phyloP scores from a whole-genome alignment of 768 basidiomycete species.

The Calvatia gigantea region DNA sequence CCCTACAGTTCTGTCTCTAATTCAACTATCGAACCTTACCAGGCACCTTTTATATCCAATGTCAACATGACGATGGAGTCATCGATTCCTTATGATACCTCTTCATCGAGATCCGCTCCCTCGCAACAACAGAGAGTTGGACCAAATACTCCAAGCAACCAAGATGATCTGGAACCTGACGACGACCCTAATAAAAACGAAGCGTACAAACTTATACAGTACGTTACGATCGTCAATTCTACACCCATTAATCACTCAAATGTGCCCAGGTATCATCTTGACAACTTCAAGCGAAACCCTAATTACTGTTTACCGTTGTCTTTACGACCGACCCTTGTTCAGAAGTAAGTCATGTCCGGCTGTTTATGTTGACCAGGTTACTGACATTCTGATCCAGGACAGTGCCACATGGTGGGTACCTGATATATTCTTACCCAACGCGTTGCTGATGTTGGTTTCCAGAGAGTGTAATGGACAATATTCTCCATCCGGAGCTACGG shows the following conservation, averaged over 20 bases:
- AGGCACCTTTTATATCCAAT: conserved; percentile 49
- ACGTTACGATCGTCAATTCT: conserved; percentile 20
- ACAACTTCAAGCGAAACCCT: conserved; percentile 84
- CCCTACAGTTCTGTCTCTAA: conserved; percentile 37
- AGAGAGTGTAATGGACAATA: conserved; percentile 91
- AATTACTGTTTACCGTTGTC: conserved; percentile 87
- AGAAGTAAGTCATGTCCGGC: conserved; percentile 46
- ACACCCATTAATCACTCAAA: conserved; percentile 1
- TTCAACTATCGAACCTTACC: conserved; percentile 37
- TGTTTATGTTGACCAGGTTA: conserved; percentile 7
- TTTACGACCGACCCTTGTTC: conserved; percentile 83
- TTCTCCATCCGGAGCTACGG: conserved; percentile 85
- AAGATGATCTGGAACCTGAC: conserved; percentile 55
- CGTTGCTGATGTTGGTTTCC: conserved; percentile 12
- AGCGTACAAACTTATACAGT: conserved; percentile 82
- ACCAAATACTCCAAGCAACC: conserved; percentile 21
- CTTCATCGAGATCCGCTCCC: conserved; percentile 22
- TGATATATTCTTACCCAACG: conserved; percentile 17
- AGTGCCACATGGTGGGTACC: conserved; percentile 68
- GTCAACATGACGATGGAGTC: conserved; percentile 59
- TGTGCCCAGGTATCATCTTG: conserved; percentile 73
- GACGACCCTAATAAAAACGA: conserved; percentile 74
- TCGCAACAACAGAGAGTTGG: conserved; percentile 32
- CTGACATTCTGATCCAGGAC: conserved; percentile 41
- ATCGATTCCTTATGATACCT: conserved; percentile 45